Evolutionary conservation across 2,329 filamentous ascomycete genomes (phyloP).

Genomic region (Kalaharituber pfeilii): DNA sequence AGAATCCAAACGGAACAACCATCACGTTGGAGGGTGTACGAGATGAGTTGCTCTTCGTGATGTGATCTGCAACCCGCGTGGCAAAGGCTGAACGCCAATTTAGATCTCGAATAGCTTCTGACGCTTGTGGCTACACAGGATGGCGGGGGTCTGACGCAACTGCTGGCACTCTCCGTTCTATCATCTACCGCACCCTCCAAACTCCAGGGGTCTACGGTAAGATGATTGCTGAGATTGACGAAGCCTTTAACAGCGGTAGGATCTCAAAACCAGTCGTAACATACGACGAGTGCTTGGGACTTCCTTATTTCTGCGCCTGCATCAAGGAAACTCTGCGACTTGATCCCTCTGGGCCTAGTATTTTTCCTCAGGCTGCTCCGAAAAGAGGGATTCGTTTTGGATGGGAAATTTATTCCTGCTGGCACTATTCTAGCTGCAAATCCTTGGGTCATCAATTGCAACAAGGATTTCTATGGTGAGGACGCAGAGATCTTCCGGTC

Average conservation of each 20-base stretch:
- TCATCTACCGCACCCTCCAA: constrained; percentile 28
- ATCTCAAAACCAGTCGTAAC: constrained; percentile 9
- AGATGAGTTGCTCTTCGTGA: constrained; percentile 5
- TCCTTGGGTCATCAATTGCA: constrained; percentile 29
- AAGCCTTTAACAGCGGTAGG: neutral
- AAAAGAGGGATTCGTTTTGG: constrained; percentile 26
- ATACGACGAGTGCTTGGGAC: constrained; percentile 11
- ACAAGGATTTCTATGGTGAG: constrained; percentile 25
- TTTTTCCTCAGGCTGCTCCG: constrained; percentile 36
- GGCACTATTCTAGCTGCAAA: constrained; percentile 23
- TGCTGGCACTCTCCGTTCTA: constrained; percentile 28
- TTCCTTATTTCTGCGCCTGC: constrained; percentile 36
- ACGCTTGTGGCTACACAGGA: no score
- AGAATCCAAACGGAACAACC: constrained; percentile 3
- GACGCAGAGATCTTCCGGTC: constrained; percentile 33
- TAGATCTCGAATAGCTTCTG: no score
- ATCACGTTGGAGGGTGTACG: constrained; percentile 5
- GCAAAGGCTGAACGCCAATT: no score
- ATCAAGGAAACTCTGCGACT: constrained; percentile 36
- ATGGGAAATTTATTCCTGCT: constrained; percentile 26
- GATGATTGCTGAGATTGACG: constrained; percentile 4
- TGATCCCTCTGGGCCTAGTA: constrained; percentile 33
- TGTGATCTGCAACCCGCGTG: no score
- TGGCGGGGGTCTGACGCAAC: constrained; percentile 30
- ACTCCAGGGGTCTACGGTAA: constrained; percentile 24